A percentile compares a stretch with the other conserved stretches of the same genome.
Evolutionary conservation across 208 protist species (phyloP).

Genomic region (Wallacemonas sp.): DNA sequence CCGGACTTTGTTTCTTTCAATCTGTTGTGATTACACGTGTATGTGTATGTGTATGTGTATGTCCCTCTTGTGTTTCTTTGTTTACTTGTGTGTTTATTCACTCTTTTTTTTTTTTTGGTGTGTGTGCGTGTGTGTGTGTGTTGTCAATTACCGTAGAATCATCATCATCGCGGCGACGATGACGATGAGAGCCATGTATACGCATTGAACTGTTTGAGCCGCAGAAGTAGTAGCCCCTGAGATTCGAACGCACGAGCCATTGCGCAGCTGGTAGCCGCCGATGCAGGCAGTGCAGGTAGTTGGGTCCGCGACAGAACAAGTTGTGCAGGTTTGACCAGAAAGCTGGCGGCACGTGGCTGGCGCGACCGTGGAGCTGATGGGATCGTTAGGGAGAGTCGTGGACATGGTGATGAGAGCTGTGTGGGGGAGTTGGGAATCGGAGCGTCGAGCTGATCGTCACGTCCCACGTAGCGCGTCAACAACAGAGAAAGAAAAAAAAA

Average conservation of each 20-base stretch:
- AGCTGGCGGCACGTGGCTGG: constrained; percentile 6
- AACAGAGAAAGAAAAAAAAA: too few species aligned
- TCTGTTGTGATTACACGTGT: too few species aligned
- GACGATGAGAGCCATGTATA: too few species aligned
- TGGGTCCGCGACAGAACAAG: neutral
- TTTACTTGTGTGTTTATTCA: neutral
- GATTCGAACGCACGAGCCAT: neutral
- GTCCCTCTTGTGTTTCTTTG: neutral
- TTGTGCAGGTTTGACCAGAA: constrained; percentile 1
- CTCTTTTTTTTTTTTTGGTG: neutral
- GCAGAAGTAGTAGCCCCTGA: too few species aligned
- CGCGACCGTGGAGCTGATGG: neutral
- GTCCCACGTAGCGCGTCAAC: too few species aligned
- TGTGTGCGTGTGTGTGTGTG: neutral
- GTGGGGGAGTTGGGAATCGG: too few species aligned
- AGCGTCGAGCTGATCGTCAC: too few species aligned
- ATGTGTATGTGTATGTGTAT: too few species aligned
- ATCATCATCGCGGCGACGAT: too few species aligned
- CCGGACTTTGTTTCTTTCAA: too few species aligned
- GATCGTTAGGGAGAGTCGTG: neutral
- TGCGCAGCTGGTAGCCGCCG: neutral
- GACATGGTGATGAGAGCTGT: neutral
- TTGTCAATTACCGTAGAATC: too few species aligned
- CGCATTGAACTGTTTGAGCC: too few species aligned
- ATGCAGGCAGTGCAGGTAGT: neutral